Evolutionary conservation across 257 asterid genomes (phyloP).

Genomic region (Cynanchum wilfordii): DNA sequence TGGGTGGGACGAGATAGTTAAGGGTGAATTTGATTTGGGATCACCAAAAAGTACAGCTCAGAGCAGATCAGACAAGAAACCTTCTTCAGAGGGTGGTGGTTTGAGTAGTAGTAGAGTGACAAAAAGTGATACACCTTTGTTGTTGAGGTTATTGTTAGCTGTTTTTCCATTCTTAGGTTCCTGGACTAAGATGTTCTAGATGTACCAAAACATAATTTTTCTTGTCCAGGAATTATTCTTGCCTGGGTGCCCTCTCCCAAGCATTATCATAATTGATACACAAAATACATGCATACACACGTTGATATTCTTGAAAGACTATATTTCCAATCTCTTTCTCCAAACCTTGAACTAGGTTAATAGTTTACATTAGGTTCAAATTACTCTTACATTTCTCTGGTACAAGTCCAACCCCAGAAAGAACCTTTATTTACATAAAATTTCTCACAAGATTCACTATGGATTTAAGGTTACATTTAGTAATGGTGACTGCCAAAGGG

Average conservation of each 20-base stretch:
- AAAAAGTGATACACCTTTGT: constrained; percentile 35
- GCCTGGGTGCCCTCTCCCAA: background rate
- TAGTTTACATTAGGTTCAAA: background rate
- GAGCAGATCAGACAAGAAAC: constrained; percentile 22
- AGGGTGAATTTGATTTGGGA: constrained; percentile 21
- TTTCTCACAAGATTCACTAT: background rate
- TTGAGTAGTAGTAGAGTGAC: constrained; percentile 17
- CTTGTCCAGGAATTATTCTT: background rate
- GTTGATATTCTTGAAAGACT: background rate
- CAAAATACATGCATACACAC: background rate
- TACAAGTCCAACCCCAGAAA: background rate
- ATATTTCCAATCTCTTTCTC: background rate
- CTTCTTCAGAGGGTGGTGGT: constrained; percentile 24
- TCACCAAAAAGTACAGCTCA: constrained; percentile 25
- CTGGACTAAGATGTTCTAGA: constrained; percentile 45
- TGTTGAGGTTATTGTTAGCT: constrained; percentile 58
- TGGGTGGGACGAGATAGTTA: constrained; percentile 82
- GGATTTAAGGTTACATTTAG: background rate
- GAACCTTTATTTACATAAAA: background rate
- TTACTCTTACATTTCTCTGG: background rate
- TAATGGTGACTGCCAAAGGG: background rate
- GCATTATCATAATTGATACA: background rate
- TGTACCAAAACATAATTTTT: background rate
- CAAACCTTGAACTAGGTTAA: background rate
- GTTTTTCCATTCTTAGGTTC: constrained; percentile 65